These are phyloP conservation scores for Sherardia arvensis DNA, from an alignment of 257 asterid genomes.

Conservation along the genomic window DNA sequence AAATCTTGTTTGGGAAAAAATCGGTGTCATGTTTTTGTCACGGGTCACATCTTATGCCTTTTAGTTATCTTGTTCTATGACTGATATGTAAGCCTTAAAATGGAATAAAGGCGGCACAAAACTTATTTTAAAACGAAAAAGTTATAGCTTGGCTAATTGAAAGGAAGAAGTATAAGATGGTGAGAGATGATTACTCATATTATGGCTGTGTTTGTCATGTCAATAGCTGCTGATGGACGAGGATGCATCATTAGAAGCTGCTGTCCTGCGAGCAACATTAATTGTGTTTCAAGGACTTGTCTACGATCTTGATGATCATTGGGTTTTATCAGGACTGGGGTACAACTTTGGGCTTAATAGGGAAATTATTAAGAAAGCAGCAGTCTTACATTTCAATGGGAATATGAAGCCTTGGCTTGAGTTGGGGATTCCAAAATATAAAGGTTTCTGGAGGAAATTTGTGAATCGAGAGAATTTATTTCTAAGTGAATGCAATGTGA, in stretches of 20 bases:
- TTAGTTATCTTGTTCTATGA: neutral
- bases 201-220: conserved; percentile 8
- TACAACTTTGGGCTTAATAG: conserved; percentile 49
- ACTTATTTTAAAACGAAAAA: neutral
- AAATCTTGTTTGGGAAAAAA: no score
- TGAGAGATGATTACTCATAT: neutral
- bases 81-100: neutral
- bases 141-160: neutral
- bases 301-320: conserved; percentile 57
- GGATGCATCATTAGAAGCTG: conserved; percentile 40
- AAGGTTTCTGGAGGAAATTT: conserved; percentile 62
- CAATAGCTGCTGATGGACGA: conserved; percentile 38
- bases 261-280: conserved; percentile 53
- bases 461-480: conserved; percentile 56
- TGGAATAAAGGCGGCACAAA: neutral
- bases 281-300: conserved; percentile 63
- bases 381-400: conserved; percentile 82
- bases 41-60: neutral
- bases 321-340: conserved; percentile 88
- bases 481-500: conserved; percentile 83
- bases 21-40: no score
- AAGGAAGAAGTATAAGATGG: neutral
- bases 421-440: conserved; percentile 75
- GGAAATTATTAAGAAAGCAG: conserved; percentile 45
- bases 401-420: conserved; percentile 99